phyloP scores from a whole-genome alignment of 2,329 filamentous ascomycete genomes.

The Macrophomina phaseolina region DNA sequence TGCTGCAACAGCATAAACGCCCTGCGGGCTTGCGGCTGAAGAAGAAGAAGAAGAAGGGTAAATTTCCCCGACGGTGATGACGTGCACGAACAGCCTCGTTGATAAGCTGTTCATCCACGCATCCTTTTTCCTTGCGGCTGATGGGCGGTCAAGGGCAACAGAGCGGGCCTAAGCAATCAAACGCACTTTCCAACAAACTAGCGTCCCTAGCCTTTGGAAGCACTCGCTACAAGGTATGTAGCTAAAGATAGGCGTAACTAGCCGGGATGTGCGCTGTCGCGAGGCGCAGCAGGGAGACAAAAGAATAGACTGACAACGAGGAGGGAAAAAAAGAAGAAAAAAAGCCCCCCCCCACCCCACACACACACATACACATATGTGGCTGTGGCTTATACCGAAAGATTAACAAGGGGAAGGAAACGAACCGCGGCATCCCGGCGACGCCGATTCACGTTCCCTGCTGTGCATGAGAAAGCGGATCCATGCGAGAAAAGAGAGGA shows the following conservation, averaged over 20 bases:
- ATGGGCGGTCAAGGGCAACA: background rate
- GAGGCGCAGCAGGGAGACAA: background rate
- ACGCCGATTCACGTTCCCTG: conserved; percentile 8
- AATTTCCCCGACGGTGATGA: too few relatives aligned
- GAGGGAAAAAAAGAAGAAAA: too few relatives aligned
- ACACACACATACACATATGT: background rate
- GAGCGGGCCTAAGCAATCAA: background rate
- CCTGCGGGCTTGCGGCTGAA: background rate
- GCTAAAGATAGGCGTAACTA: background rate
- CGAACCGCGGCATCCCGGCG: background rate
- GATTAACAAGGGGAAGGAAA: background rate
- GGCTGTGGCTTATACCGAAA: background rate
- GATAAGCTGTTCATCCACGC: too few relatives aligned
- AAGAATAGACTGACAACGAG: background rate
- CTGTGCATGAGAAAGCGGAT: background rate
- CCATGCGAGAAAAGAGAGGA: background rate
- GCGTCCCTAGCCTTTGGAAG: background rate
- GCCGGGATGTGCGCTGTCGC: background rate
- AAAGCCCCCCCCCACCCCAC: too few relatives aligned
- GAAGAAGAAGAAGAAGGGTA: background rate
- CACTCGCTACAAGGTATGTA: background rate
- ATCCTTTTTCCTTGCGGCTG: background rate
- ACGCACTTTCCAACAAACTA: background rate
- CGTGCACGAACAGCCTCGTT: too few relatives aligned
- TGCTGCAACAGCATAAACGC: background rate